phyloP scores from a whole-genome alignment of 345 rosid species.

The Brassica carinata region DNA sequence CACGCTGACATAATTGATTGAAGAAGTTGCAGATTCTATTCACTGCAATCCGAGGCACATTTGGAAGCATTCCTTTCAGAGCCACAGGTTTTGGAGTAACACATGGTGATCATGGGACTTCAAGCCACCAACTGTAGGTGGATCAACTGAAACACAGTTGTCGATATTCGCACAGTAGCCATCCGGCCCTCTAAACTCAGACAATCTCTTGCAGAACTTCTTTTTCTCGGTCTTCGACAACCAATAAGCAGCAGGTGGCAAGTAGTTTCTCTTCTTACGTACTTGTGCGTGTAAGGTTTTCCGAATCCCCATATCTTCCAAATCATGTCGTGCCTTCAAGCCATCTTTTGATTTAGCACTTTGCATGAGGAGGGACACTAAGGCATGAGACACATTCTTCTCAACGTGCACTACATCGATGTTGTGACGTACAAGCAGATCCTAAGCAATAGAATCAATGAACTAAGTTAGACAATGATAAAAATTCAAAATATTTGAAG shows the following conservation, averaged over 20 bases:
- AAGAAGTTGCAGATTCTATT: neutral
- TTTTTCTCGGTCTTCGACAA: neutral
- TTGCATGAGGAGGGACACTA: neutral
- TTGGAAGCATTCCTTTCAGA: neutral
- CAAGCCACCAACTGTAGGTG: neutral
- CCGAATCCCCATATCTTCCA: neutral
- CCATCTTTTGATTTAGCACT: neutral
- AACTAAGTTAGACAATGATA: neutral
- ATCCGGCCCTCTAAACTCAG: neutral
- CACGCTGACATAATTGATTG: neutral
- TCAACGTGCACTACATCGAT: neutral
- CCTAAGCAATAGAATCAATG: neutral
- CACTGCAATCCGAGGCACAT: neutral
- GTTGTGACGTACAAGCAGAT: neutral
- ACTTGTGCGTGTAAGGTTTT: neutral
- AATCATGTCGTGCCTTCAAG: neutral
- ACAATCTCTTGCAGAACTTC: neutral
- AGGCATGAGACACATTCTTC: neutral
- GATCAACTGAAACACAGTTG: constrained; percentile 1
- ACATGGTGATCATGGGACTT: neutral
- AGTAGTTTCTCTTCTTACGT: neutral
- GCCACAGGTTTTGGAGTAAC: neutral
- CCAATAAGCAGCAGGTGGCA: neutral
- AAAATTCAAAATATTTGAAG: neutral
- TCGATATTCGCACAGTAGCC: neutral